Conservation (phyloP, 495 filamentous ascomycete species). For the Saxispiralis lemnorum region DNA sequence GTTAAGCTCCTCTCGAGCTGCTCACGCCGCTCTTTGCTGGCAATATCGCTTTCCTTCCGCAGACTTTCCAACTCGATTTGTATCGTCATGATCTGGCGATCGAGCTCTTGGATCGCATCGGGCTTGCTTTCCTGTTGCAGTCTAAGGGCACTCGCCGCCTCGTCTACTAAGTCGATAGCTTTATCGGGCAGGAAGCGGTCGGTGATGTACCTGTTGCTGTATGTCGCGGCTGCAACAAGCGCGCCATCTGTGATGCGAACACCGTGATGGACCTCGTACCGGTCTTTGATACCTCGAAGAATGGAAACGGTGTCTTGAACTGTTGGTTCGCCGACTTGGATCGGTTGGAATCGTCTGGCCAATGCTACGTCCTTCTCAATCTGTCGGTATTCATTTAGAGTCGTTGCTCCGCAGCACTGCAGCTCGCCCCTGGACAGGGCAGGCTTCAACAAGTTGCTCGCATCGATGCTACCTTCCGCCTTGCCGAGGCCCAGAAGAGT, state of each 20-base stretch:
- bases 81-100: conserved; percentile 88
- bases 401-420: conserved; percentile 90
- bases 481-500: conserved; percentile 83
- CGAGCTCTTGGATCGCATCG: conserved; percentile 74
- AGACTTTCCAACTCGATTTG: conserved; percentile 95
- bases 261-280: conserved; percentile 91
- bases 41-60: conserved; percentile 80
- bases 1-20: conserved; percentile 62
- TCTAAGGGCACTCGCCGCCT: conserved; percentile 76
- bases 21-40: conserved; percentile 72
- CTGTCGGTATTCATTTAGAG: conserved; percentile 70
- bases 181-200: conserved; percentile 93
- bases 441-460: conserved; percentile 90
- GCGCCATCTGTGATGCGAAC: conserved; percentile 87
- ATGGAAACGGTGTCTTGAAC: conserved; percentile 92
- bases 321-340: conserved; percentile 70
- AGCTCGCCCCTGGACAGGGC: conserved; percentile 79
- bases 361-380: conserved; percentile 96
- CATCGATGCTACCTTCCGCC: conserved; percentile 89
- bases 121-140: conserved; percentile 95
- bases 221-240: conserved; percentile 75
- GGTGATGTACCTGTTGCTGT: conserved; percentile 90
- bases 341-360: conserved; percentile 83
- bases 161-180: conserved; percentile 91
- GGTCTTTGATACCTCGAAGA: conserved; percentile 86